phyloP scores from a whole-genome alignment of 768 basidiomycete species.

The Collybiopsis confluens region DNA sequence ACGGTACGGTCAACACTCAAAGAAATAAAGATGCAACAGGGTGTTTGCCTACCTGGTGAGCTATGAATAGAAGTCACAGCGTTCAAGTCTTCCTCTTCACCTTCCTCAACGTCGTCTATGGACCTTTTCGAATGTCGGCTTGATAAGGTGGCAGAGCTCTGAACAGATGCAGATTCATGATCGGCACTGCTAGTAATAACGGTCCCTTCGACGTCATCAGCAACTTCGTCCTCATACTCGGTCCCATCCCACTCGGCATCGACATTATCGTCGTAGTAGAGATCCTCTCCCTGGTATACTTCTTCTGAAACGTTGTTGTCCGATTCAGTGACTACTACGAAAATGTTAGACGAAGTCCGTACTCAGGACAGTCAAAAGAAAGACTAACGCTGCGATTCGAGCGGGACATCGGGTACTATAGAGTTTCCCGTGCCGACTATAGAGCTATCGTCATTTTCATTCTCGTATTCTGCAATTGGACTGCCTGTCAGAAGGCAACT shows the following conservation, averaged over 20 bases:
- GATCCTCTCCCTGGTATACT: neutral
- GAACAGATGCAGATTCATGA: slow-evolving; percentile 42
- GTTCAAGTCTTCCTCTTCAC: slow-evolving; percentile 33
- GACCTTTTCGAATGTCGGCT: slow-evolving; percentile 52
- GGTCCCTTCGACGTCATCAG: neutral
- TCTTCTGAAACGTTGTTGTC: neutral
- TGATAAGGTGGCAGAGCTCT: slow-evolving; percentile 53
- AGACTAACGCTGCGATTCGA: neutral
- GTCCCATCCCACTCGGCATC: slow-evolving; percentile 6
- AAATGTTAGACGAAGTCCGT: neutral
- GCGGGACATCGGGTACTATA: neutral
- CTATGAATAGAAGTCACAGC: slow-evolving; percentile 7
- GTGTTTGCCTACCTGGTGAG: slow-evolving; percentile 10
- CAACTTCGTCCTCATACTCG: slow-evolving; percentile 3
- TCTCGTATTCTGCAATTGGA: neutral
- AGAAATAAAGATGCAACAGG: neutral
- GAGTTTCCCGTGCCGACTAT: neutral
- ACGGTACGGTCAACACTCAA: no score
- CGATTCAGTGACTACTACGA: neutral
- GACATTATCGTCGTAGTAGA: slow-evolving; percentile 4
- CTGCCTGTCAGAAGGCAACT: neutral
- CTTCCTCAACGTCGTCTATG: slow-evolving; percentile 42
- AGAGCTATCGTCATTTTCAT: neutral
- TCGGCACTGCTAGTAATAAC: slow-evolving; percentile 18
- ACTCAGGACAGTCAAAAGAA: neutral